These are phyloP conservation scores for Tricharina praecox DNA, from an alignment of 495 filamentous ascomycete species.

Conservation along the genomic window DNA sequence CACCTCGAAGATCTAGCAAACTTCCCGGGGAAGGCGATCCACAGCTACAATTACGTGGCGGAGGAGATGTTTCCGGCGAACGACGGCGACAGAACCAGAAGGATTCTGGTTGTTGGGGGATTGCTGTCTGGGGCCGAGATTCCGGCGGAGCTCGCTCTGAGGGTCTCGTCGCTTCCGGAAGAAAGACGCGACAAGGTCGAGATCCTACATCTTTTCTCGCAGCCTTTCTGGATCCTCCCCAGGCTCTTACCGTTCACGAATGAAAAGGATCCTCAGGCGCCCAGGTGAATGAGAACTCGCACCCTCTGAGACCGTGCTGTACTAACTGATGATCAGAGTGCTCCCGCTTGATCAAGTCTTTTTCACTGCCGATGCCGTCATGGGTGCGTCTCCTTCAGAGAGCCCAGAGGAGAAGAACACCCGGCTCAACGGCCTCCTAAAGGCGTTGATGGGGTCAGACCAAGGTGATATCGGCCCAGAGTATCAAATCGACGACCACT, in stretches of 20 bases:
- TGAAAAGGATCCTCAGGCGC: slow-evolving; percentile 26
- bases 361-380: slow-evolving; percentile 45
- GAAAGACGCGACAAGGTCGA: slow-evolving; percentile 28
- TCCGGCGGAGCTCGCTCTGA: slow-evolving; percentile 51
- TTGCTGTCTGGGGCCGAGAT: slow-evolving; percentile 72
- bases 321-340: slow-evolving; percentile 38
- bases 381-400: slow-evolving; percentile 41
- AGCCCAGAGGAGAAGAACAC: slow-evolving; percentile 38
- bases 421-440: slow-evolving; percentile 37
- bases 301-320: slow-evolving; percentile 28
- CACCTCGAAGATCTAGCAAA: slow-evolving; percentile 36
- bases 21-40: slow-evolving; percentile 33
- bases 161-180: slow-evolving; percentile 40
- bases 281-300: neutral
- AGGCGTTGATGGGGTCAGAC: slow-evolving; percentile 42
- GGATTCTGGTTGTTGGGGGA: slow-evolving; percentile 63
- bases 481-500: slow-evolving; percentile 27
- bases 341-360: slow-evolving; percentile 60
- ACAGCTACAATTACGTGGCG: slow-evolving; percentile 20
- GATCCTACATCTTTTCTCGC: slow-evolving; percentile 50
- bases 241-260: slow-evolving; percentile 36
- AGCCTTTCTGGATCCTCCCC: slow-evolving; percentile 59
- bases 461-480: slow-evolving; percentile 39
- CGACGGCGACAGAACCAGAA: slow-evolving; percentile 29
- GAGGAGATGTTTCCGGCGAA: slow-evolving; percentile 28